phyloP scores from a whole-genome alignment of 768 basidiomycete genomes.

The Tylopilus felleus region DNA sequence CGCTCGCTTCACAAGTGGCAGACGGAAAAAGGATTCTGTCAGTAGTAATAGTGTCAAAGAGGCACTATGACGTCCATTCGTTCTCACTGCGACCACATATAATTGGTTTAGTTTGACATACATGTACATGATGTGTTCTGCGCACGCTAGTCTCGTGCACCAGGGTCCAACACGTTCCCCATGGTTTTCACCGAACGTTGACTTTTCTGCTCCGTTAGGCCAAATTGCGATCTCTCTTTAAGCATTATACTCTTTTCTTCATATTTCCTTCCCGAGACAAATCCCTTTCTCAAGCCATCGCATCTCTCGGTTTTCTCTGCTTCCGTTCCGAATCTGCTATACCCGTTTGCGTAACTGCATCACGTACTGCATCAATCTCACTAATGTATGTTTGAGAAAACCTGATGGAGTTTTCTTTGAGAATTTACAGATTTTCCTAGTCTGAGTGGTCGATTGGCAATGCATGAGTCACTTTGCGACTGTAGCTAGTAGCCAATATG shows the following conservation, averaged over 20 bases:
- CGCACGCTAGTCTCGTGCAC: conserved; percentile 19
- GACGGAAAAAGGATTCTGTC: conserved; percentile 52
- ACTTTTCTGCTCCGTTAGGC: conserved; percentile 10
- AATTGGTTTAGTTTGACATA: conserved; percentile 21
- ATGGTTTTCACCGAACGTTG: conserved; percentile 8
- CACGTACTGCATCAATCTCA: conserved; percentile 29
- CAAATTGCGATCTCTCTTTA: conserved; percentile 5
- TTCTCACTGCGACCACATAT: conserved; percentile 5
- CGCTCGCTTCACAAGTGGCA: conserved; percentile 36
- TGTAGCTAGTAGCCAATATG: too few relatives aligned
- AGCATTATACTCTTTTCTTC: conserved; percentile 14
- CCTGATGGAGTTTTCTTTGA: conserved; percentile 9
- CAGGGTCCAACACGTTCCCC: neutral
- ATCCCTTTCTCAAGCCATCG: conserved; percentile 16
- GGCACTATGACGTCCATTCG: conserved; percentile 20
- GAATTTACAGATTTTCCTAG: conserved; percentile 11
- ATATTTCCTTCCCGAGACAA: conserved; percentile 17
- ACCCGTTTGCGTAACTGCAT: conserved; percentile 30
- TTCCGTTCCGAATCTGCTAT: conserved; percentile 23
- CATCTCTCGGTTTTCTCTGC: conserved; percentile 8
- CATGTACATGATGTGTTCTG: conserved; percentile 21
- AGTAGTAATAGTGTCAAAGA: conserved; percentile 48
- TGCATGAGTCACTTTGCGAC: neutral
- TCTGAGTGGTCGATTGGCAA: neutral
- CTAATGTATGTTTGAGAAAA: conserved; percentile 28